Conservation (phyloP, 495 filamentous ascomycete species). For the Aspergillus cavernicola region DNA sequence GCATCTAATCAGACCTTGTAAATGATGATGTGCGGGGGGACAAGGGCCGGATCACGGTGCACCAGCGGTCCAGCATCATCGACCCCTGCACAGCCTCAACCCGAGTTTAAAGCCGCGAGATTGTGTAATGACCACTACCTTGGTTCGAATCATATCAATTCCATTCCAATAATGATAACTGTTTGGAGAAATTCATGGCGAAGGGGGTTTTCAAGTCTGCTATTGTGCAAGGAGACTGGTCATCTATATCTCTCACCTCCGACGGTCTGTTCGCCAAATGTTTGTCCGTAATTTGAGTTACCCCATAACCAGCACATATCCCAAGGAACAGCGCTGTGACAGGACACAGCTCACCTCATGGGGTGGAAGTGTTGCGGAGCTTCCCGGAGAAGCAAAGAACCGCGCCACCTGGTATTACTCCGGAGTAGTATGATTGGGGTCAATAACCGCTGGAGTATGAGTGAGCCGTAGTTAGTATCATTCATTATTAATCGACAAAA, state of each 20-base stretch:
- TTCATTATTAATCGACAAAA: too few relatives aligned
- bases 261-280: not conserved
- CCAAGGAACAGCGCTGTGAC: constrained; percentile 19
- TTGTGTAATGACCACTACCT: constrained; percentile 9
- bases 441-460: not conserved
- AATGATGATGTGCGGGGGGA: constrained; percentile 15
- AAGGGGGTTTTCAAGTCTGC: constrained; percentile 3
- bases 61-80: constrained; percentile 7
- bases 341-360: constrained; percentile 1
- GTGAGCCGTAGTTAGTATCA: too few relatives aligned
- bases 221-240: not conserved
- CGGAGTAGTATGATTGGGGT: not conserved
- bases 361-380: constrained; percentile 10
- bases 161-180: too few relatives aligned
- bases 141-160: constrained; percentile 2
- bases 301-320: too few relatives aligned
- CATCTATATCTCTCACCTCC: not conserved
- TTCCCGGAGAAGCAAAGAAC: constrained; percentile 10
- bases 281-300: too few relatives aligned
- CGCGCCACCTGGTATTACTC: constrained; percentile 16
- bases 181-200: too few relatives aligned
- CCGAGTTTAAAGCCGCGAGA: constrained; percentile 9
- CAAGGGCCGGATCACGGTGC: constrained; percentile 7
- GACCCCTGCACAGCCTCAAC: constrained; percentile 19
- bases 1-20: constrained; percentile 12